Percentiles rank a stretch among this genome's conserved stretches.
Conservation (phyloP, 306 rosid species). For the Cajanus cajan region DNA sequence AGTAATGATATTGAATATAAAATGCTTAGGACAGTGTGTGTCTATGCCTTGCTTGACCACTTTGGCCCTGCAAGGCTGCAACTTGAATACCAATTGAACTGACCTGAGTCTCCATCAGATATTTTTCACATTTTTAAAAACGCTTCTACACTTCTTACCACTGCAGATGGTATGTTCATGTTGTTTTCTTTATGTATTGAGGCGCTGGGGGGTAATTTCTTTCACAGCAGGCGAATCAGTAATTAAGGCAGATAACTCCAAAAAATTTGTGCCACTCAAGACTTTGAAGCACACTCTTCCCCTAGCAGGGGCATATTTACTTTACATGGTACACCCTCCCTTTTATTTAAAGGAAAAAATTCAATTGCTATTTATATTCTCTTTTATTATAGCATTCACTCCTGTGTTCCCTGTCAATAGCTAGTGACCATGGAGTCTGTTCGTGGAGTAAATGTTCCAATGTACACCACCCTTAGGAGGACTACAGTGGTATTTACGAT, state of each 20-base stretch:
- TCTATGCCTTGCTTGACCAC: not conserved
- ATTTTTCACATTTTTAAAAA: not conserved
- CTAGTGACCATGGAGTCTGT: constrained; percentile 86
- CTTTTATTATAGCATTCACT: constrained; percentile 22
- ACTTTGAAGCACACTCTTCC: constrained; percentile 69
- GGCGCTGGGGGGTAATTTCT: constrained; percentile 65
- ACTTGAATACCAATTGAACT: not conserved
- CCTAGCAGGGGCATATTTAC: constrained; percentile 71
- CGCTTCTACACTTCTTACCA: not conserved
- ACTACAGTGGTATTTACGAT: constrained; percentile 85
- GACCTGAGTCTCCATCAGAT: constrained; percentile 1
- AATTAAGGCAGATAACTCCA: constrained; percentile 33
- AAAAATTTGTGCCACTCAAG: constrained; percentile 54
- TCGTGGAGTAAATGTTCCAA: constrained; percentile 93
- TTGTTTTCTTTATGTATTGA: constrained; percentile 61
- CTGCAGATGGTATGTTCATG: constrained; percentile 82
- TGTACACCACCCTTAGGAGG: constrained; percentile 89
- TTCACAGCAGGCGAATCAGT: constrained; percentile 51
- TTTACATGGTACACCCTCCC: constrained; percentile 63
- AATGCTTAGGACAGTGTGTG: not conserved
- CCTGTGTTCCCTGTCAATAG: constrained; percentile 56
- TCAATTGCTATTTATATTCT: not conserved
- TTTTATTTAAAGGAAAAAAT: not conserved
- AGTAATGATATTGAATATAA: constrained; percentile 8
- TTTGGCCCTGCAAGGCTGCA: constrained; percentile 29